A percentile compares a stretch with the other conserved stretches of the same genome.
phyloP scores from a whole-genome alignment of 768 basidiomycete species.

The Agrocybe chaxingu region DNA sequence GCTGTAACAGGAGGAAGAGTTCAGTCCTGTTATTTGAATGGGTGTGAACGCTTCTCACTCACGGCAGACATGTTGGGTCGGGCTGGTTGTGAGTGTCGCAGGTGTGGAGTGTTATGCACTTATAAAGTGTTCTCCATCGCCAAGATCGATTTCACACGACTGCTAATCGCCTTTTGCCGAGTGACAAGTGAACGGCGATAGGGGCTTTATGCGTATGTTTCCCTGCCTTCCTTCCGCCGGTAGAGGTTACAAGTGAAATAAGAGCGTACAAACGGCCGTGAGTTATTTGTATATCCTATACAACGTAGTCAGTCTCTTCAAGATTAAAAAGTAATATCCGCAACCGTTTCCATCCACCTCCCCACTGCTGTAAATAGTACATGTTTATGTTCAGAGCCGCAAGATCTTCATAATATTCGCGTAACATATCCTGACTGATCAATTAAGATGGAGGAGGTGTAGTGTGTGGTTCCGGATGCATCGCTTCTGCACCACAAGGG shows the following conservation, averaged over 20 bases:
- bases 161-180: slow-evolving; percentile 46
- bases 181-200: slow-evolving; percentile 4
- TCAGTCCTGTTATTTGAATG: background rate
- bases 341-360: slow-evolving; percentile 12
- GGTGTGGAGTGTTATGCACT: slow-evolving; percentile 9
- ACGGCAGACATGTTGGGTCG: slow-evolving; percentile 50
- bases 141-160: slow-evolving; percentile 73
- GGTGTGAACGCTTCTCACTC: slow-evolving; percentile 19
- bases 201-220: no score
- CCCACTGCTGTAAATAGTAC: slow-evolving; percentile 3
- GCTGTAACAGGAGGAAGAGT: slow-evolving; percentile 22
- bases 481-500: slow-evolving; percentile 29
- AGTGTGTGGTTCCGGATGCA: slow-evolving; percentile 35
- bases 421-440: background rate
- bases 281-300: slow-evolving; percentile 5
- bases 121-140: slow-evolving; percentile 15
- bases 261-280: slow-evolving; percentile 2
- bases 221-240: background rate
- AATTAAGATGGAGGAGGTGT: background rate
- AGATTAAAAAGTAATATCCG: slow-evolving; percentile 9
- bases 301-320: slow-evolving; percentile 2
- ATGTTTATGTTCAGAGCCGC: background rate
- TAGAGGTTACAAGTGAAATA: background rate
- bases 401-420: background rate
- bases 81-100: slow-evolving; percentile 12